phyloP scores from a whole-genome alignment of 768 basidiomycete genomes.

The Gelatoporia subvermispora region DNA sequence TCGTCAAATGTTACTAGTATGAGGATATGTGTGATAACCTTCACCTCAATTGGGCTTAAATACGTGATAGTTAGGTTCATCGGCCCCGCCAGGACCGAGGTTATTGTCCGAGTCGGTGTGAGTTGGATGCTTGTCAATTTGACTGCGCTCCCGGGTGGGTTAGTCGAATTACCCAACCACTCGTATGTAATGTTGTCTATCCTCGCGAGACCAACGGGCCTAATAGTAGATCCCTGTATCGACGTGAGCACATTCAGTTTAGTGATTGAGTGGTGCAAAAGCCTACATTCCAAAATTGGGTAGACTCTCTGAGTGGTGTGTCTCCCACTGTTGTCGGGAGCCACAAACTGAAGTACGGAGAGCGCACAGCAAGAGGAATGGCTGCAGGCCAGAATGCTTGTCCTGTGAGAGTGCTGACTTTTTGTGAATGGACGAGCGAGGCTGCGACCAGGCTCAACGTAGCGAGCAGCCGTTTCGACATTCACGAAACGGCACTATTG shows the following conservation, averaged over 20 bases:
- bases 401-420: background rate
- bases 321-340: constrained; percentile 1
- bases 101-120: constrained; percentile 32
- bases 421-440: background rate
- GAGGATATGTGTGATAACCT: too few relatives aligned
- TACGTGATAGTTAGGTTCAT: constrained; percentile 34
- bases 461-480: too few relatives aligned
- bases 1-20: too few relatives aligned
- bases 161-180: constrained; percentile 14
- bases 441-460: too few relatives aligned
- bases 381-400: constrained; percentile 16
- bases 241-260: too few relatives aligned
- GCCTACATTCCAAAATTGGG: constrained; percentile 14
- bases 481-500: too few relatives aligned
- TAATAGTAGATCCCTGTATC: background rate
- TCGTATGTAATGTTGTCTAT: constrained; percentile 13
- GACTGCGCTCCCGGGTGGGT: too few relatives aligned
- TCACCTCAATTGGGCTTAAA: constrained; percentile 35
- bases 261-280: too few relatives aligned
- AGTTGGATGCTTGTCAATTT: constrained; percentile 20
- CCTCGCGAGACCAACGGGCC: constrained; percentile 7
- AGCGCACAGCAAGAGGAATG: constrained; percentile 23
- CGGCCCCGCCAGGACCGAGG: constrained; percentile 28
- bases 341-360: too few relatives aligned
- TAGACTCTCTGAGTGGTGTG: constrained; percentile 9